phyloP scores from a whole-genome alignment of 73 alveolate species.

The Paramecium biaurelia region DNA sequence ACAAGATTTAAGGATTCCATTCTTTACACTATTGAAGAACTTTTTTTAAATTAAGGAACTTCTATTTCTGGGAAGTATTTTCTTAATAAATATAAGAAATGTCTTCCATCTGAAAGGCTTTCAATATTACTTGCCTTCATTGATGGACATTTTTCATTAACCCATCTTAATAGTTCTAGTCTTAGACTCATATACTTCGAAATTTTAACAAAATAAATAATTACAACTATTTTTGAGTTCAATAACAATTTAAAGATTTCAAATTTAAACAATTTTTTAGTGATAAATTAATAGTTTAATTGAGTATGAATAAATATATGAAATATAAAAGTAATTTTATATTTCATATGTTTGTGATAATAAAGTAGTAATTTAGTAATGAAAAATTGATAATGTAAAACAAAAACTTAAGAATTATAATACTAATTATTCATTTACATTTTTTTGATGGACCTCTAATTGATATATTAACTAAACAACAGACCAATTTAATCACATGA shows the following conservation, averaged over 20 bases:
- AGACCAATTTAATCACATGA: neutral
- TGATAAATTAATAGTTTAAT: too few species aligned
- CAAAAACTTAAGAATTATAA: neutral
- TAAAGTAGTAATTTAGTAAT: too few species aligned
- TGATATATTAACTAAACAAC: neutral
- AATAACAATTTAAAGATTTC: neutral
- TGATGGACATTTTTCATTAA: neutral
- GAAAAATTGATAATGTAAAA: neutral
- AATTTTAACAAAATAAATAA: neutral
- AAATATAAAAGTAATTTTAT: too few species aligned
- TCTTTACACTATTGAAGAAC: neutral
- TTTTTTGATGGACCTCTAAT: neutral
- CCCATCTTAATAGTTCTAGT: neutral
- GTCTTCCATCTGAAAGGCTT: neutral
- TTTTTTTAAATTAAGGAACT: neutral
- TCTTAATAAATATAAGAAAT: neutral
- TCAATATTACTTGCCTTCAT: neutral
- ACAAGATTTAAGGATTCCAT: neutral
- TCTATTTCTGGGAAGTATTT: neutral
- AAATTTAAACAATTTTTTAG: neutral
- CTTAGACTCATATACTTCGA: constrained; percentile 21
- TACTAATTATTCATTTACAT: neutral
- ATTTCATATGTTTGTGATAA: too few species aligned
- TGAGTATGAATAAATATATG: too few species aligned
- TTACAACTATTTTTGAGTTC: neutral